Evolutionary conservation across 225 moss, liverwort and hornwort species (phyloP), one percentile per base, ranked within the genome.

Genomic region (Physcomitrellopsis africana): DNA sequence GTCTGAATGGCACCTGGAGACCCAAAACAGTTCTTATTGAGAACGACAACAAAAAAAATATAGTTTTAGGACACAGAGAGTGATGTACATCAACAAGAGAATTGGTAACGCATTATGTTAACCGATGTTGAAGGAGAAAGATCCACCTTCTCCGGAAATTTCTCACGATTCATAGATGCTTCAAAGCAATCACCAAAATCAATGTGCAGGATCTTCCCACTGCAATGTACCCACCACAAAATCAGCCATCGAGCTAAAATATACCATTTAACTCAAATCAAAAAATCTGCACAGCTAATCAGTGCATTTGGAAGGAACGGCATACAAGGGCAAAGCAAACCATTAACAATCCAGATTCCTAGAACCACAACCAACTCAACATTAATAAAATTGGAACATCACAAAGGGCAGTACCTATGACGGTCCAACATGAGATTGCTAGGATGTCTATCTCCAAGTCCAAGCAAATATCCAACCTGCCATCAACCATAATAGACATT

Each of bases 101-200:
- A 37, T 20, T 12, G 20, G 41, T 55, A 59, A 72, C 71, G 57
- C 22, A 63, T 51, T 37, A 51, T 0, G 51, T 56, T n/a, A 37
- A 56, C 53, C 22, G 15, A 12, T 11, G 60, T 41, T 10, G 10
- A 1, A 22, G 24, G 77, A 54, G 49, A 29, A 69, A 59, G 32
- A 77, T 63, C 19, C 55, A 93, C 92, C 90, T 95, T 99, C 77
- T 99, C 99, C 1, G 99, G 99, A 76, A 99, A 99, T 80, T 99
- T 99, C 74, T 99, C 99, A 66, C 99, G 87, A 74, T 89, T 99
- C 99, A 99, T 99, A 52, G 99, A 95, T 45, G 99, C 99, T 81
- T 99, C 99, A 73, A 99, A 99, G 77, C 99, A 99, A 79, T 99
- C 99, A 72, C 99, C 99, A 82, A 99, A 99, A 79, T 99, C 99